A percentile compares a stretch with the other conserved stretches of the same genome.
Conservation (phyloP, 1,139 yeast genomes). For the Oligophagozyma castellii region DNA sequence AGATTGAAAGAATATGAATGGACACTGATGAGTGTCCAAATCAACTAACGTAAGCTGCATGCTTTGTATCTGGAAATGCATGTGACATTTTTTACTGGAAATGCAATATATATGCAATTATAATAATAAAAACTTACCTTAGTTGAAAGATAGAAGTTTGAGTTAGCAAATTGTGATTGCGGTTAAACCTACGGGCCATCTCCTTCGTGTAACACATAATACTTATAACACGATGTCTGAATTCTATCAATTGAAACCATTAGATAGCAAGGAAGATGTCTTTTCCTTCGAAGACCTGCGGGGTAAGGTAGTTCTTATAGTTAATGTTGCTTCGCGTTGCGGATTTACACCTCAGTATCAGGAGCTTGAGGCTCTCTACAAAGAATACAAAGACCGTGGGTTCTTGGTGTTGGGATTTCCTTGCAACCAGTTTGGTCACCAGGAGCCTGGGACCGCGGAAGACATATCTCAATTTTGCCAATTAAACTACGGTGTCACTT, state of each 20-base stretch:
- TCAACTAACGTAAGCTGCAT: too few species aligned
- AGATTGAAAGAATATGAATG: too few species aligned
- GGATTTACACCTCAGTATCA: conserved; percentile 79
- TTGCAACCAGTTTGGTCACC: conserved; percentile 77
- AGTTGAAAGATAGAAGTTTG: background rate
- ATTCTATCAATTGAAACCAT: conserved; percentile 47
- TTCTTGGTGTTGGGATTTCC: conserved; percentile 85
- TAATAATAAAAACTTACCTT: background rate
- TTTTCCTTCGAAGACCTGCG: conserved; percentile 56
- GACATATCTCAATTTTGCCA: conserved; percentile 55
- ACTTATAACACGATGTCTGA: background rate
- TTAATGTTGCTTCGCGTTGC: conserved; percentile 87
- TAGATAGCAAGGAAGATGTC: conserved; percentile 44
- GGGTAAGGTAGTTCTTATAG: conserved; percentile 84
- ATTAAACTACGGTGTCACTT: conserved; percentile 63
- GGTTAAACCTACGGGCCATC: too few species aligned
- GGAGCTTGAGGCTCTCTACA: conserved; percentile 71
- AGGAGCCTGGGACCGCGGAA: conserved; percentile 67
- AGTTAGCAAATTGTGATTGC: background rate
- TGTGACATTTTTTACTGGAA: too few species aligned
- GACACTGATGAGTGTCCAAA: too few species aligned
- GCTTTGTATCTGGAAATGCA: too few species aligned
- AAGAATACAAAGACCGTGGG: conserved; percentile 63
- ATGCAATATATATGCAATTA: background rate
- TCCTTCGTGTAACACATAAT: too few species aligned